Base-by-base conservation (phyloP, 805 yeast genomes). In the Spathaspora boniae region DNA sequence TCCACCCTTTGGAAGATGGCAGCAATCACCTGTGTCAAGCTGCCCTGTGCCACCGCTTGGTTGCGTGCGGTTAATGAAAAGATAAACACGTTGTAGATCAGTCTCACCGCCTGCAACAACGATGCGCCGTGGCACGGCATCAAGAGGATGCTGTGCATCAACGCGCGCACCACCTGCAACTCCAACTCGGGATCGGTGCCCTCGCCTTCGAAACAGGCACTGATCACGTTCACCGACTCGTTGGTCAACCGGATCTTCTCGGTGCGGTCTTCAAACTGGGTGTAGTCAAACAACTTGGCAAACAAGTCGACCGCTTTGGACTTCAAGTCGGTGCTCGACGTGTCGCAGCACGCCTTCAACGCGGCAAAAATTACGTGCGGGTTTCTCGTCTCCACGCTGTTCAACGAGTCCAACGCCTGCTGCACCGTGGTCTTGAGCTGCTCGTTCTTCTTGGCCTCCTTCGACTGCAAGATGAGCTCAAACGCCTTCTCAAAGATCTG, bases 1-100 rank as follows among this genome's bases (percentile, higher is more conserved):
- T 54, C 43, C 17, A 68, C 67, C 43, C 93, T 76, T 43, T 85
- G 95, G 62, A 87, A 93, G 8, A 89, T 82, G 6, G 86, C 80
- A 37, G 80, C 80, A 16, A 93, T 86, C 50, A 91, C 83, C 62
- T 93, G 99, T 3, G 94, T 86, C 45, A 93, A 70, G 6, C 93
- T 83, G 1, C 96, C 98, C 65, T 94, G 98, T 0, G 98, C 98
- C 41, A 89, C 80, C 1, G 88, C 85, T 61, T 93, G 98, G 54
- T 88, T 91, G 17, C 84, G 68, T 3, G 91, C 78, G 14, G 83
- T 79, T 41, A 84, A 68, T 0, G 97, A 87, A 37, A 86, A 73
- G 27, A 93, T 82, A 52, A 91, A 94, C 18, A 94, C 85, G 55
- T 88, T 89, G 65, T 93, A 93, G 18, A 91, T 86, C 51, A 86